Conservation (phyloP, 2,329 filamentous ascomycete species). For the Zymoseptoria pseudotritici region DNA sequence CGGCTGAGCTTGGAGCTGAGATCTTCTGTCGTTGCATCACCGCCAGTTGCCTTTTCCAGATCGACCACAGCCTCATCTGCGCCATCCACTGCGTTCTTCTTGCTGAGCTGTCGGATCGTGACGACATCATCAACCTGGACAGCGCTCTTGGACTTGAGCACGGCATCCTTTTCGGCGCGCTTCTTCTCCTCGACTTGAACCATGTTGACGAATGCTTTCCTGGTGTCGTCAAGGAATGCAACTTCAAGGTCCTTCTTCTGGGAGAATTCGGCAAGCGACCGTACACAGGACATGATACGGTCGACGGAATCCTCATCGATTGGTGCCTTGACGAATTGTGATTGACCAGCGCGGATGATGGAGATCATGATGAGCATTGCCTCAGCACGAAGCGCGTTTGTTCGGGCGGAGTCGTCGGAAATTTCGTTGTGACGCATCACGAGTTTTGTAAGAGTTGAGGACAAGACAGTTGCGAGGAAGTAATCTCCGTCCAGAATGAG, state of each 20-base stretch:
- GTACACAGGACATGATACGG: slow-evolving; percentile 94
- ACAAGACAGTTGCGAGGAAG: slow-evolving; percentile 90
- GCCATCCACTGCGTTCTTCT: slow-evolving; percentile 78
- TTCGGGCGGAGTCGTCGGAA: slow-evolving; percentile 74
- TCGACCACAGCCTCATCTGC: slow-evolving; percentile 78
- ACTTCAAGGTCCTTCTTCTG: slow-evolving; percentile 84
- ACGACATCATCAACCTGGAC: slow-evolving; percentile 95
- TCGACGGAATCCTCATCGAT: slow-evolving; percentile 99
- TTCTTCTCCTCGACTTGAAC: slow-evolving; percentile 97
- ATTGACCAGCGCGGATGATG: slow-evolving; percentile 94
- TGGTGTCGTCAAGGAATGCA: slow-evolving; percentile 89
- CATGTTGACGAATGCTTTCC: slow-evolving; percentile 94
- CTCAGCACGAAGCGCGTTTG: slow-evolving; percentile 88
- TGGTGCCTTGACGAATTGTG: slow-evolving; percentile 94
- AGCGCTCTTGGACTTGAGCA: slow-evolving; percentile 86
- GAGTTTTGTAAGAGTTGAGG: slow-evolving; percentile 89
- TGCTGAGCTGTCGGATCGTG: slow-evolving; percentile 82
- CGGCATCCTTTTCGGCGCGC: slow-evolving; percentile 85
- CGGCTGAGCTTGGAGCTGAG: slow-evolving; percentile 89
- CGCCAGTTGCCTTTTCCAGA: slow-evolving; percentile 87
- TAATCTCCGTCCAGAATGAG: slow-evolving; percentile 96
- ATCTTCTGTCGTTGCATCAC: slow-evolving; percentile 76
- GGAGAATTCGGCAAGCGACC: slow-evolving; percentile 82
- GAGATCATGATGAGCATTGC: slow-evolving; percentile 99
- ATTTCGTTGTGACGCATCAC: slow-evolving; percentile 97